A percentile compares a stretch with the other conserved stretches of the same genome.
Evolutionary conservation across 371 early-diverging fungal species (phyloP).

Genomic region (Mucor indicus): DNA sequence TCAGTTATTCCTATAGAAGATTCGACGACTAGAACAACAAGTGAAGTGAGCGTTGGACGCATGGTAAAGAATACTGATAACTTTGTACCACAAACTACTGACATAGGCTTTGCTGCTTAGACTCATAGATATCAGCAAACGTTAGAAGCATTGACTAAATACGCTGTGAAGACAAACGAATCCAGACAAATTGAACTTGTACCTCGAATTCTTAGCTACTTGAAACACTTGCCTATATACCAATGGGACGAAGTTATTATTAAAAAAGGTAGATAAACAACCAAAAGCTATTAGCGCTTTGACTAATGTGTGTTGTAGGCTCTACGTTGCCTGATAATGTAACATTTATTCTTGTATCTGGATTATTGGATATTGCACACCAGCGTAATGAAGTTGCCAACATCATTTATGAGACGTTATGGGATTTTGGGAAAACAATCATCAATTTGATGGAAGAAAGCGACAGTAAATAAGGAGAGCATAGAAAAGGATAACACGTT

Average conservation of each 20-base stretch:
- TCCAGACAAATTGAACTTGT: slow-evolving; percentile 29
- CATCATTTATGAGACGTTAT: slow-evolving; percentile 27
- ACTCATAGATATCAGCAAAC: slow-evolving; percentile 41
- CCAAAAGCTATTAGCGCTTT: background rate
- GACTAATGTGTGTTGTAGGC: slow-evolving; percentile 9
- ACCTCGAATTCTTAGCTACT: slow-evolving; percentile 27
- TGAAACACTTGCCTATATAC: slow-evolving; percentile 28
- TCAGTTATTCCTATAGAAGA: slow-evolving; percentile 21
- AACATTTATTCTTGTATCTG: slow-evolving; percentile 34
- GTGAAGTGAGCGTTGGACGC: slow-evolving; percentile 8
- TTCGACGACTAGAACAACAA: slow-evolving; percentile 18
- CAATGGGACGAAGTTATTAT: slow-evolving; percentile 25
- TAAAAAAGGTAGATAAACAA: slow-evolving; percentile 26
- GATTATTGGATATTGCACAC: slow-evolving; percentile 50
- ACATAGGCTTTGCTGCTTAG: slow-evolving; percentile 10
- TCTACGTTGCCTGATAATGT: slow-evolving; percentile 38
- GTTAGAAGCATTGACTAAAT: slow-evolving; percentile 42
- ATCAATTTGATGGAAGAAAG: slow-evolving; percentile 12
- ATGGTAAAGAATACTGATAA: slow-evolving; percentile 18
- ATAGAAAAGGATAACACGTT: background rate
- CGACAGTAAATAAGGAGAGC: slow-evolving; percentile 1
- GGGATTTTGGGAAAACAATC: slow-evolving; percentile 26
- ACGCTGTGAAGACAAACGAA: slow-evolving; percentile 30
- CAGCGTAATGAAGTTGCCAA: slow-evolving; percentile 32
- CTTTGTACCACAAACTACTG: background rate